Evolutionary conservation across 495 filamentous ascomycete species (phyloP).

Genomic region (Lophiostoma macrostomum): DNA sequence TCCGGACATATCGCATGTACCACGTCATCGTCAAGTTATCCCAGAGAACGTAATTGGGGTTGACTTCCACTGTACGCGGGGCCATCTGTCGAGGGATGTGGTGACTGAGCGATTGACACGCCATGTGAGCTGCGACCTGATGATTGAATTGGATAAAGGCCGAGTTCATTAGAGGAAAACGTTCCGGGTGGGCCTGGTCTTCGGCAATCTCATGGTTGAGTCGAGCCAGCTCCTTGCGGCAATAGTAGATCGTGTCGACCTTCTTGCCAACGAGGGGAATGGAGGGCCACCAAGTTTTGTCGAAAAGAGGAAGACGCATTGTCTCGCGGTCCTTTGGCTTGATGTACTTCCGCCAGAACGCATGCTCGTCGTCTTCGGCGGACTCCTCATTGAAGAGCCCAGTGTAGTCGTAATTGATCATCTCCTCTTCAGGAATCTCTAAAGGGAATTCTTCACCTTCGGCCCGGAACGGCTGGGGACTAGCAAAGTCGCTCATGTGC

Average conservation of each 20-base stretch:
- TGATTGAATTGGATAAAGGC: slow-evolving; percentile 99
- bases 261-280: slow-evolving; percentile 82
- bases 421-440: slow-evolving; percentile 19
- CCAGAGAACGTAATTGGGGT: slow-evolving; percentile 92
- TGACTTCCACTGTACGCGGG: slow-evolving; percentile 87
- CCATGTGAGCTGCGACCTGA: slow-evolving; percentile 97
- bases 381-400: slow-evolving; percentile 64
- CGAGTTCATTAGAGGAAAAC: slow-evolving; percentile 92
- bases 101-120: slow-evolving; percentile 87
- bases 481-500: slow-evolving; percentile 40
- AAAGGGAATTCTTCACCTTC: slow-evolving; percentile 49
- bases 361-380: slow-evolving; percentile 62
- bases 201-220: slow-evolving; percentile 91
- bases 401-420: slow-evolving; percentile 60
- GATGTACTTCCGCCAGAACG: slow-evolving; percentile 79
- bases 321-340: slow-evolving; percentile 79
- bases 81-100: slow-evolving; percentile 94
- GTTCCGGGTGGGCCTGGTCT: slow-evolving; percentile 82
- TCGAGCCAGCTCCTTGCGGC: slow-evolving; percentile 80
- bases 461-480: slow-evolving; percentile 43
- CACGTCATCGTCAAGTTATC: slow-evolving; percentile 96
- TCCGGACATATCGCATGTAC: slow-evolving; percentile 86
- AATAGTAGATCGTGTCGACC: slow-evolving; percentile 92
- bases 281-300: slow-evolving; percentile 76
- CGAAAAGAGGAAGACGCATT: slow-evolving; percentile 75